Base-by-base conservation (phyloP, 139 green algal species). In the Coelastrella sp. region DNA sequence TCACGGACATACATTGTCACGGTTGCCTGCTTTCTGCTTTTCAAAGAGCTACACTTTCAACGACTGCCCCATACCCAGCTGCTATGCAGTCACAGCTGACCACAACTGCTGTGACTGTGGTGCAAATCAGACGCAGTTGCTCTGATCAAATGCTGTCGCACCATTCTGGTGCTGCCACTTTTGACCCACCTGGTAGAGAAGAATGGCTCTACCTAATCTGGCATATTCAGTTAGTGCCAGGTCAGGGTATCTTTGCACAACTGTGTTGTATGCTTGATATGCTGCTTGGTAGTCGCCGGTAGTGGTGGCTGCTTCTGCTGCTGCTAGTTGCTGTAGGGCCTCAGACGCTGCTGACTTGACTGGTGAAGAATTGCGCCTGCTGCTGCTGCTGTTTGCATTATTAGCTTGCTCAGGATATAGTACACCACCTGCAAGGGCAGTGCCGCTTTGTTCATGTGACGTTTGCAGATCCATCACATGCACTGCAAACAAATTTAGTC, bases 111-210 rank as follows among this genome's bases (percentile, higher is more conserved):
- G 17, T 32, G 53, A 9, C 25, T 63, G 11, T 27, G 27, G 53
- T 9, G 11, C 6, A 21, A 5, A 64, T 5, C 53, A 64, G 53
- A 57, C 13, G 48, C 48, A 57, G 13, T 2, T 11, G 13, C 13
- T 23, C 53, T 1, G 6, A 9, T 34, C 17, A 8, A 64, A 9
- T 32, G 53, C 53, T 9, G 27, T 9, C 21, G 1, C 4, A 21
- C 53, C 17, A 27, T 64, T 2, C 27, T 64, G 6, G 0, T 64
- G 17, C 7, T 38, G 9, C 38, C 62, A 8, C 19, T 19, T 23
- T 69, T 5, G n/a, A n/a, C 45, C 13, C 48, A 81, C 73, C 71
- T 79, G 40, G 41, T 79, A 79, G 9, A 81, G 73, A 48, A 81
- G 67, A 3, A 81, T 23, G 13, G 73, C 73, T 30, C 73, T 34